Evolutionary conservation across 306 rosid genomes (phyloP).

Genomic region (Malus sylvestris): DNA sequence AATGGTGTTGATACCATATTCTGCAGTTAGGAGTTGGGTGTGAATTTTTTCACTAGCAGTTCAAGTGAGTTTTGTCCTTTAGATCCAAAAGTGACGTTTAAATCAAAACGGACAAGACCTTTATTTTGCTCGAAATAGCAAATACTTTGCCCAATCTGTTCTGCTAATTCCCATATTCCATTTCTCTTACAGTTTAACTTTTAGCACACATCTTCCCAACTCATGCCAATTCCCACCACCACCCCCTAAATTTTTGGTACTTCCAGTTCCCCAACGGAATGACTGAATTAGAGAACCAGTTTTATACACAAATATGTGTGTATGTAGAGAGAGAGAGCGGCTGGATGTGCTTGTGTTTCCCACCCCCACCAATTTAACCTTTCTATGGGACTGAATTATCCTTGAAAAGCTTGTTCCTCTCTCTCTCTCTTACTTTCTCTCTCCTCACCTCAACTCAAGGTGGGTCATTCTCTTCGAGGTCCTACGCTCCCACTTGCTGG

Average conservation of each 20-base stretch:
- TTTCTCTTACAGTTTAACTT: slow-evolving; percentile 13
- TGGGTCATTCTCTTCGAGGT: slow-evolving; percentile 72
- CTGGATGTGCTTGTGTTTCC: slow-evolving; percentile 43
- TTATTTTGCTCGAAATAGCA: slow-evolving; percentile 34
- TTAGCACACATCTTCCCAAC: slow-evolving; percentile 31
- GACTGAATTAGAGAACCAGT: background rate
- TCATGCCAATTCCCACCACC: slow-evolving; percentile 14
- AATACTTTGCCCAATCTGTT: slow-evolving; percentile 40
- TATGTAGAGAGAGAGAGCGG: background rate
- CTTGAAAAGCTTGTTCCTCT: background rate
- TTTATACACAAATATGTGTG: background rate
- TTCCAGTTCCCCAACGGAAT: slow-evolving; percentile 3
- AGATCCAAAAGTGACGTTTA: slow-evolving; percentile 13
- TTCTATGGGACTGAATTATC: slow-evolving; percentile 51
- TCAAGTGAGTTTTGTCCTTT: slow-evolving; percentile 31
- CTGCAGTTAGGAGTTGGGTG: background rate
- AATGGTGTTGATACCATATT: background rate
- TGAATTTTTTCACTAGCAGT: background rate
- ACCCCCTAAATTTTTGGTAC: background rate
- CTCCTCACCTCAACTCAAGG: slow-evolving; percentile 35
- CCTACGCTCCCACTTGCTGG: slow-evolving; percentile 77
- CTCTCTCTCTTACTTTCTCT: background rate
- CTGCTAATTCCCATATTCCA: too few relatives aligned
- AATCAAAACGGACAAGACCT: slow-evolving; percentile 30
- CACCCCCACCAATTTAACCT: slow-evolving; percentile 63